Conservation (phyloP, 805 yeast species). For the Candida adriatica region DNA sequence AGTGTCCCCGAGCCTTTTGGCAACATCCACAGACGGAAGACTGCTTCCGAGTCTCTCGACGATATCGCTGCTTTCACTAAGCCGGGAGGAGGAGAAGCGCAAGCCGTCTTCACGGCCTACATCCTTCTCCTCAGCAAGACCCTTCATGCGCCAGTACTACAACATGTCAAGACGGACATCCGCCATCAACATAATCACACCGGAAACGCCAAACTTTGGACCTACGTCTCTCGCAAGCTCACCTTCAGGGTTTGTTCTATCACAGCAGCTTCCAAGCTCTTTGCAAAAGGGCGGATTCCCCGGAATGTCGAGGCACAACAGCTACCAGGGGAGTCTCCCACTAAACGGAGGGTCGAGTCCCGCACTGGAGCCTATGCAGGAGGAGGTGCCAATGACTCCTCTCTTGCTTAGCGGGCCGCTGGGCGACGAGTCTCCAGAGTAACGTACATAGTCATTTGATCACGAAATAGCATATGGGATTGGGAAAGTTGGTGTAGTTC, state of each 20-base stretch:
- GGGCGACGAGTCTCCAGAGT: conserved; percentile 2
- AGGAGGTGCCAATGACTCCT: conserved; percentile 22
- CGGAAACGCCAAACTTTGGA: conserved; percentile 20
- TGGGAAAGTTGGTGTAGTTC: too few relatives aligned
- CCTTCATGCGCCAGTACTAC: conserved; percentile 15
- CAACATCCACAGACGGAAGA: conserved; percentile 17
- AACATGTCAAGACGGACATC: too few relatives aligned
- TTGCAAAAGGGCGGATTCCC: conserved; percentile 16
- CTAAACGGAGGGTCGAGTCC: too few relatives aligned
- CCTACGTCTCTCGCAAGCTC: conserved; percentile 20
- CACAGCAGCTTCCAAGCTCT: conserved; percentile 16
- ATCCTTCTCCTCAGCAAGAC: conserved; percentile 14
- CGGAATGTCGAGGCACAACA: conserved; percentile 9
- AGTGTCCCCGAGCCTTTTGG: conserved; percentile 19
- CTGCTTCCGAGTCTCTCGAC: conserved; percentile 18
- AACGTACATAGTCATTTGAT: not conserved
- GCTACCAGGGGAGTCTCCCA: too few relatives aligned
- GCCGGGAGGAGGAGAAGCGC: conserved; percentile 12
- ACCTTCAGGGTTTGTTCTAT: conserved; percentile 17
- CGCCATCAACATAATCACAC: conserved; percentile 10
- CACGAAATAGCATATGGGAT: too few relatives aligned
- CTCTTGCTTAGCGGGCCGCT: conserved; percentile 12
- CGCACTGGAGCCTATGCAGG: conserved; percentile 14
- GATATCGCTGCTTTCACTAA: conserved; percentile 20
- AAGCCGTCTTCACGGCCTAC: conserved; percentile 13